A percentile compares a stretch with the other conserved stretches of the same genome.
These are phyloP conservation scores for Aristolochia californica DNA, from an alignment of 164 flowering plant genomes.

Conservation along the genomic window DNA sequence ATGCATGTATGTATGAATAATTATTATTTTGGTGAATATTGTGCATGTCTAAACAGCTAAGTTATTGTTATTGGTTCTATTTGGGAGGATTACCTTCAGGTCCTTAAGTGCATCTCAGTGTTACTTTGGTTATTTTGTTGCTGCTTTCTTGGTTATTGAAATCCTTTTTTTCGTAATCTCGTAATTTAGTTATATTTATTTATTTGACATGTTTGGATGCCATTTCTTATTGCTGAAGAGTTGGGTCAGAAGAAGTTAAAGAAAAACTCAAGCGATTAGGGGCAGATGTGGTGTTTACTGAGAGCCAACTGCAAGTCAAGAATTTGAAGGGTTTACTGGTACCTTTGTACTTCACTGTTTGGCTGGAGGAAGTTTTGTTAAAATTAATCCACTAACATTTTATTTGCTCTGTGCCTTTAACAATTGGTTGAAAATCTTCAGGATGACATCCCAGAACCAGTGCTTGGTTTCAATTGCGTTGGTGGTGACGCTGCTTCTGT, in stretches of 20 bases:
- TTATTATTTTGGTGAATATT: too few species aligned
- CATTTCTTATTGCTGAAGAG: slow-evolving; percentile 25
- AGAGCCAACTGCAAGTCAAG: slow-evolving; percentile 66
- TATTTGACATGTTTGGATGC: not conserved
- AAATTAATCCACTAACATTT: not conserved
- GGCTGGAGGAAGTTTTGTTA: not conserved
- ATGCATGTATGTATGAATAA: not conserved
- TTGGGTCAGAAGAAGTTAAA: slow-evolving; percentile 66
- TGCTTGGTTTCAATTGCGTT: slow-evolving; percentile 81
- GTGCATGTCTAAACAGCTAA: too few species aligned
- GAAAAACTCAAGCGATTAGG: slow-evolving; percentile 70
- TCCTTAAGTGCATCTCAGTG: too few species aligned
- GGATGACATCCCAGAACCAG: slow-evolving; percentile 72
- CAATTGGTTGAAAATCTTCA: slow-evolving; percentile 26
- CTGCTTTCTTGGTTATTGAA: too few species aligned
- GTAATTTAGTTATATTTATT: too few species aligned
- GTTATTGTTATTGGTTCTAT: too few species aligned
- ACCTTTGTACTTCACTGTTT: slow-evolving; percentile 5
- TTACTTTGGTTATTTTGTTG: too few species aligned
- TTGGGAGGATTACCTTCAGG: too few species aligned
- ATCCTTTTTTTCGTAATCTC: not conserved
- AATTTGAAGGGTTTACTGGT: slow-evolving; percentile 78
- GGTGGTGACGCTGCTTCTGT: slow-evolving; percentile 87
- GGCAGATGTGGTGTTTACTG: slow-evolving; percentile 78
- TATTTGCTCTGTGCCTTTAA: not conserved